These are phyloP conservation scores for Pichia californica DNA, from an alignment of 805 yeast species.

Conservation along the genomic window DNA sequence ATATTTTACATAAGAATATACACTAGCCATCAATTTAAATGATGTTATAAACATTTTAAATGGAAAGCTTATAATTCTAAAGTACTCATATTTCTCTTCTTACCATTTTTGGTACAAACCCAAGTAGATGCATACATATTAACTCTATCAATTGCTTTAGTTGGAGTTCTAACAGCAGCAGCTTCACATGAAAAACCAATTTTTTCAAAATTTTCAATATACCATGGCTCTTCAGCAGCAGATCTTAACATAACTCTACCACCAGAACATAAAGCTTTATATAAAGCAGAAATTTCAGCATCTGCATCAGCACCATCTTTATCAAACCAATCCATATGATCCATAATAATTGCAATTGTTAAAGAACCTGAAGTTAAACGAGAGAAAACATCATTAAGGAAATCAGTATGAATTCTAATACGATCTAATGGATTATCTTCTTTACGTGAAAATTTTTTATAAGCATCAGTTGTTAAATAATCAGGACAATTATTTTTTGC, in stretches of 20 bases:
- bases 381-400: constrained; percentile 66
- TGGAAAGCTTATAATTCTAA: constrained; percentile 27
- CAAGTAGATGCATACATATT: constrained; percentile 89
- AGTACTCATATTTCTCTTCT: constrained; percentile 45
- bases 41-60: too few species aligned
- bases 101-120: constrained; percentile 57
- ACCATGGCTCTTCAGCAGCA: constrained; percentile 74
- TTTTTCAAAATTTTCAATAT: constrained; percentile 58
- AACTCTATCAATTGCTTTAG: constrained; percentile 66
- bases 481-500: constrained; percentile 64
- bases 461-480: constrained; percentile 58
- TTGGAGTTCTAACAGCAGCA: constrained; percentile 60
- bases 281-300: constrained; percentile 58
- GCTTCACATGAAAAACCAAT: constrained; percentile 64
- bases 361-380: constrained; percentile 56
- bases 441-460: constrained; percentile 38
- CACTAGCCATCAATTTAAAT: too few species aligned
- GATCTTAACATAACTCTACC: constrained; percentile 76
- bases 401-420: constrained; percentile 74
- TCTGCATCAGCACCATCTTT: constrained; percentile 57
- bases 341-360: constrained; percentile 79
- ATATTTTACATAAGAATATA: too few species aligned
- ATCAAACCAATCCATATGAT: constrained; percentile 89
- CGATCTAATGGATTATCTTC: constrained; percentile 52
- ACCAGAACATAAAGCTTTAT: constrained; percentile 52